phyloP scores from a whole-genome alignment of 2,329 filamentous ascomycete genomes.

The Exophiala mesophila region DNA sequence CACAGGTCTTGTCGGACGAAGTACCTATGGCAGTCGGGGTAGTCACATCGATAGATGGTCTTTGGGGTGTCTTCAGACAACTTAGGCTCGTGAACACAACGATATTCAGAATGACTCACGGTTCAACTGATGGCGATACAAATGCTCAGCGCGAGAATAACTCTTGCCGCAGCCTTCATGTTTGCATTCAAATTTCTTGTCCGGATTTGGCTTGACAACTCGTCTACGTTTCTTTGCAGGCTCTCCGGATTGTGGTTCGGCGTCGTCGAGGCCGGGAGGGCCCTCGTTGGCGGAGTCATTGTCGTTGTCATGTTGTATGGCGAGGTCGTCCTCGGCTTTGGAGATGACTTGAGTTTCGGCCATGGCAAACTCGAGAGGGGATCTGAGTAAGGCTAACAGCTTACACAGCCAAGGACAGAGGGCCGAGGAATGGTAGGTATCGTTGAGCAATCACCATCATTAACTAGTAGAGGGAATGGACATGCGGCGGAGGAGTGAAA shows the following conservation, averaged over 20 bases:
- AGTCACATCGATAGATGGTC: conserved; percentile 90
- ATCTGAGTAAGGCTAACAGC: conserved; percentile 1
- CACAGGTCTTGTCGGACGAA: conserved; percentile 94
- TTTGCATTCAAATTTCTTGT: conserved; percentile 68
- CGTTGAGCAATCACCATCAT: conserved; percentile 2
- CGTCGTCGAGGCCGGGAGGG: background rate
- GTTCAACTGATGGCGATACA: conserved; percentile 95
- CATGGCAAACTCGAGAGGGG: conserved; percentile 4
- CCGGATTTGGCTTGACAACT: conserved; percentile 41
- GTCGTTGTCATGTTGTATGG: conserved; percentile 7
- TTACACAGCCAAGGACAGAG: conserved; percentile 1
- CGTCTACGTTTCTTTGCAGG: conserved; percentile 40
- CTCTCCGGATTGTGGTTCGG: conserved; percentile 1
- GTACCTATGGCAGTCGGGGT: conserved; percentile 79
- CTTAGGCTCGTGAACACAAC: conserved; percentile 1
- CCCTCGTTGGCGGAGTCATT: background rate
- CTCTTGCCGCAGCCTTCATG: conserved; percentile 88
- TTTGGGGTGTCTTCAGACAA: conserved; percentile 71
- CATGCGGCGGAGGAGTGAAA: background rate
- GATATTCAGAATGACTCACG: conserved; percentile 51
- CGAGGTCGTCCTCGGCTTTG: conserved; percentile 12
- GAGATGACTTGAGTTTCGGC: conserved; percentile 12
- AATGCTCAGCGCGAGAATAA: conserved; percentile 91
- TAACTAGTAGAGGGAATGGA: background rate
- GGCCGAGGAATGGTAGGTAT: background rate